A percentile compares a stretch with the other conserved stretches of the same genome.
Conservation (phyloP, 1,139 yeast species). For the Suhomyces bribrorum region DNA sequence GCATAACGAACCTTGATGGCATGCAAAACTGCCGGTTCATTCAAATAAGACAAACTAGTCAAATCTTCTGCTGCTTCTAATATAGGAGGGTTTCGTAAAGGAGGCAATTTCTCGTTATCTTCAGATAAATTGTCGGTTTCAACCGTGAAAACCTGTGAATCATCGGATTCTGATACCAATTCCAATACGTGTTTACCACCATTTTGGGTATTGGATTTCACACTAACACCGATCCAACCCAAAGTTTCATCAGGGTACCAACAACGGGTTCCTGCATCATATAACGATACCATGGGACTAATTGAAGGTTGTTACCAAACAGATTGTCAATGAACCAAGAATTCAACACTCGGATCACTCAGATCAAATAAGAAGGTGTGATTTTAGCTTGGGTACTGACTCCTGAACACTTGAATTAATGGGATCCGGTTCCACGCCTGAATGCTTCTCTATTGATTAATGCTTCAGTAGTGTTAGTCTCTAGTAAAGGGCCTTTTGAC, state of each 20-base stretch:
- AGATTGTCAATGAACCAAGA: too few relatives aligned
- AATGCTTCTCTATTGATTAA: constrained; percentile 1
- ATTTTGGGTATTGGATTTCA: constrained; percentile 53
- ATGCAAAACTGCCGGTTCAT: constrained; percentile 95
- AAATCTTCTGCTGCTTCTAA: constrained; percentile 94
- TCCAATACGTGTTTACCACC: constrained; percentile 58
- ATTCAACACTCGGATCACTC: too few relatives aligned
- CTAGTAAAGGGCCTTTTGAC: not conserved
- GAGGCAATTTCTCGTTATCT: constrained; percentile 63
- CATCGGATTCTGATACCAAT: constrained; percentile 64
- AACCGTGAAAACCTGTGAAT: constrained; percentile 48
- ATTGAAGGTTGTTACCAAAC: too few relatives aligned
- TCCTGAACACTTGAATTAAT: not conserved
- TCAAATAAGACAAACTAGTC: constrained; percentile 85
- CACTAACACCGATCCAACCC: constrained; percentile 93
- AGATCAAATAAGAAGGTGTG: too few relatives aligned
- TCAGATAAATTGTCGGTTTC: constrained; percentile 53
- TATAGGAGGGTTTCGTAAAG: constrained; percentile 89
- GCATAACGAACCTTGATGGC: constrained; percentile 89
- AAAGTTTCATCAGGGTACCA: constrained; percentile 89
- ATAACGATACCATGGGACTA: constrained; percentile 33
- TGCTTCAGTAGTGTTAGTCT: constrained; percentile 1
- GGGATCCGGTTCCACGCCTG: constrained; percentile 1
- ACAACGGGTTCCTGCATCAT: constrained; percentile 65
- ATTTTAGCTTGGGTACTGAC: not conserved